Percentiles rank a stretch among this genome's conserved stretches.
phyloP scores from a whole-genome alignment of 129 eudicot species.

The Logfia minima region DNA sequence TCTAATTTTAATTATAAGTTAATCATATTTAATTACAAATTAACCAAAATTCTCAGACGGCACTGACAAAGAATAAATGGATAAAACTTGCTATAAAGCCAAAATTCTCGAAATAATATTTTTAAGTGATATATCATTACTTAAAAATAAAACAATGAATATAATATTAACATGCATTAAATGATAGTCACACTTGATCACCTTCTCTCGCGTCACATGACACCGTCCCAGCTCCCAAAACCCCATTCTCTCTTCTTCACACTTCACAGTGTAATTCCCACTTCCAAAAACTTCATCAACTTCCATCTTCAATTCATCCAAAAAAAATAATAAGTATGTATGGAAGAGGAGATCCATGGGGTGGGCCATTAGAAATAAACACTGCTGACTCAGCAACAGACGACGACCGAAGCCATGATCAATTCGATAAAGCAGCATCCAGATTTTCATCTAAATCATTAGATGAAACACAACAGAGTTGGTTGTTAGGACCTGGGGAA shows the following conservation, averaged over 20 bases:
- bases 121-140: no score
- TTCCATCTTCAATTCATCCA: neutral
- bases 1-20: no score
- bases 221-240: neutral
- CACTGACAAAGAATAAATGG: no score
- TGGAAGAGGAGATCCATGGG: constrained; percentile 97
- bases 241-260: neutral
- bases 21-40: no score
- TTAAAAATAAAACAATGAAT: no score
- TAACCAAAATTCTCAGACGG: no score
- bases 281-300: neutral
- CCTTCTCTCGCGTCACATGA: neutral
- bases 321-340: constrained; percentile 48
- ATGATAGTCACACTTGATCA: neutral
- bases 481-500: constrained; percentile 87
- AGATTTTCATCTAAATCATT: constrained; percentile 53
- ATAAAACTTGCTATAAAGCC: no score
- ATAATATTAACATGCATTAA: neutral
- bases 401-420: constrained; percentile 81
- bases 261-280: neutral
- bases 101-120: no score
- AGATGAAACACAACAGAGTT: constrained; percentile 92
- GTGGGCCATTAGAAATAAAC: constrained; percentile 80
- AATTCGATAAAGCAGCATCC: constrained; percentile 68
- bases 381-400: constrained; percentile 83